Evolutionary conservation across 192 early-diverging fungal species (phyloP), one percentile per base, ranked within the genome.

Genomic region (Funneliformis mosseae): DNA sequence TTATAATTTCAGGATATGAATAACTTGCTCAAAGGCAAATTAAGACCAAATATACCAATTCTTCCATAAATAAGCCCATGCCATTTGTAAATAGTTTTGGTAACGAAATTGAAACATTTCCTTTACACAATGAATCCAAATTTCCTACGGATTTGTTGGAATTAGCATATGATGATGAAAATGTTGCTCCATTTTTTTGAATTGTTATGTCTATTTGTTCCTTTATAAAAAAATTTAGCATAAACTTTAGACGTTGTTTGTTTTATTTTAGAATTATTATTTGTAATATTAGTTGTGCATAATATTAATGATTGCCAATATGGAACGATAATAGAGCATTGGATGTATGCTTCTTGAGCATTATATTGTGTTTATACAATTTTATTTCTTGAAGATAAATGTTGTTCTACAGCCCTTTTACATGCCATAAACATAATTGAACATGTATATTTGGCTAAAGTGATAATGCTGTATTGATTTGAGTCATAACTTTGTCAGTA

Each of bases 371-470:
- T 46, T 46, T 46, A 11, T 46, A 46, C 45, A 10, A 46, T 46
- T 46, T 46, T 46, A n/a, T n/a, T 46, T 46, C 11, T 46, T 46
- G 45, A 46, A 10, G 45, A 46, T 46, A 46, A 46, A 46, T 46
- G 6, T 46, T 46, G 45, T 46, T 46, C 45, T 10, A 46, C 45
- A 46, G 45, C 45, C 6, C 45, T 7, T 66, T 66, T 10, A 66
- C 33, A 38, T 66, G 64, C 64, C 64, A 66, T 66, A 66, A 66
- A 66, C 64, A 66, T 11, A 66, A 38, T 66, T 66, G 64, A 66
- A 66, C 23, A 66, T 66, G 64, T 11, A 7, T 2, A 8, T 64
- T 33, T 66, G 25, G 23, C n/a, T n/a, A 66, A 12, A 66, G 18
- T 28, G n/a, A 25, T 66, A 28, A n/a, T 10, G 64, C 64, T 10